Evolutionary conservation across 305 asterid genomes (phyloP).

Genomic region (Fraxinus sp.): DNA sequence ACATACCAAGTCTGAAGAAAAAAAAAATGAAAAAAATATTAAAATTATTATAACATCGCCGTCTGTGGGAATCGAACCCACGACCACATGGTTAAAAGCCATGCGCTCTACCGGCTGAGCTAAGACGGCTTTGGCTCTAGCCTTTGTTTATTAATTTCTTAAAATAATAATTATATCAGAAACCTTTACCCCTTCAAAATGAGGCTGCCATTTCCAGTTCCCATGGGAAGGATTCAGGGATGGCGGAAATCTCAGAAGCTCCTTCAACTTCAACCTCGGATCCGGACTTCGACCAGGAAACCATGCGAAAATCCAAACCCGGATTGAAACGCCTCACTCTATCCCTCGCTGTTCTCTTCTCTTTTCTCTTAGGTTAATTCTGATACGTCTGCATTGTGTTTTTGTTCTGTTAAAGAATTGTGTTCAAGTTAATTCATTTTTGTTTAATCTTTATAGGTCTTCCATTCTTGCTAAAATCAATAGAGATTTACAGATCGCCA

Average conservation of each 20-base stretch:
- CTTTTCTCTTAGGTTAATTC: slow-evolving; percentile 60
- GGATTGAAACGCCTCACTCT: slow-evolving; percentile 75
- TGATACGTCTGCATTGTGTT: not conserved
- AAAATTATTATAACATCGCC: slow-evolving; percentile 33
- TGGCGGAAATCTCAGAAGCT: slow-evolving; percentile 63
- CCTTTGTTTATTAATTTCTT: too few species aligned
- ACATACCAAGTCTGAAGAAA: too few species aligned
- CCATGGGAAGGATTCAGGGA: not conserved
- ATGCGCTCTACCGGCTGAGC: slow-evolving; percentile 84
- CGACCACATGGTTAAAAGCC: slow-evolving; percentile 98
- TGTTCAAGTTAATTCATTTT: slow-evolving; percentile 2
- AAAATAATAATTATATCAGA: not conserved
- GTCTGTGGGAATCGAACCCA: slow-evolving; percentile 94
- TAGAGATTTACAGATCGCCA: slow-evolving; percentile 88
- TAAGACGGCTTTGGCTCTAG: slow-evolving; percentile 45
- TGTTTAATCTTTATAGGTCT: slow-evolving; percentile 42
- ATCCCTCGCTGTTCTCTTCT: slow-evolving; percentile 61
- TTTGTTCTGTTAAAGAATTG: not conserved
- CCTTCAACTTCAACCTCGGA: slow-evolving; percentile 22
- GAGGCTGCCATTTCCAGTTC: not conserved
- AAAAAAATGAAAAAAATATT: too few species aligned
- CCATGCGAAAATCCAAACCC: slow-evolving; percentile 68
- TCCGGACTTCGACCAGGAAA: slow-evolving; percentile 38
- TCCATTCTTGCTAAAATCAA: slow-evolving; percentile 67
- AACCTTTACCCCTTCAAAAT: not conserved